Evolutionary conservation across 306 rosid genomes (phyloP).

Genomic region (Vicia villosa): DNA sequence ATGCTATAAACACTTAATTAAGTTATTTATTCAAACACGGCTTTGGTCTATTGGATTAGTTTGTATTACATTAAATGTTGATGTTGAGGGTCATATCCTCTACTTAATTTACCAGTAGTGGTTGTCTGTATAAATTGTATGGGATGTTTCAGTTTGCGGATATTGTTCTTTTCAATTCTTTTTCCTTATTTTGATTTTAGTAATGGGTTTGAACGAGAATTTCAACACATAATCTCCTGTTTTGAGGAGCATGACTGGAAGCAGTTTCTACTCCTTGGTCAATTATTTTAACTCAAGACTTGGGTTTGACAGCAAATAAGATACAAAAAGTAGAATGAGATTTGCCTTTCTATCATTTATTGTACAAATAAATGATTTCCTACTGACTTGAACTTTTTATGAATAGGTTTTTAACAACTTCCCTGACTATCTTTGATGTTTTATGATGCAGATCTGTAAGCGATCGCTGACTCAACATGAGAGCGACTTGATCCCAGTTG

Average conservation of each 20-base stretch:
- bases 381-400: constrained; percentile 1
- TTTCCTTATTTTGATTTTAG: background rate
- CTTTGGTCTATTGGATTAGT: constrained; percentile 13
- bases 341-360: background rate
- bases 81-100: background rate
- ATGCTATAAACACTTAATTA: background rate
- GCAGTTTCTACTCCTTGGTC: constrained; percentile 15
- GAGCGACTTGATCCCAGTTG: constrained; percentile 66
- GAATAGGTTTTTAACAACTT: constrained; percentile 2
- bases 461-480: constrained; percentile 65
- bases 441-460: constrained; percentile 62
- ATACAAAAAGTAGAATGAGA: constrained; percentile 1
- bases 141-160: background rate
- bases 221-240: constrained; percentile 7
- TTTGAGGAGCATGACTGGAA: background rate
- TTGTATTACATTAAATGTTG: background rate
- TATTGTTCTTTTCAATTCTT: background rate
- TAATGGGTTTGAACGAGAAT: constrained; percentile 22
- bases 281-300: background rate
- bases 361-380: constrained; percentile 7
- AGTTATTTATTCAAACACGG: background rate
- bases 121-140: constrained; percentile 5
- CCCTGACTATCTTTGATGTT: constrained; percentile 25
- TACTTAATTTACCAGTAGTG: background rate
- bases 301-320: background rate